phyloP scores from a whole-genome alignment of 164 flowering plant species.

The Cinnamomum micranthum region DNA sequence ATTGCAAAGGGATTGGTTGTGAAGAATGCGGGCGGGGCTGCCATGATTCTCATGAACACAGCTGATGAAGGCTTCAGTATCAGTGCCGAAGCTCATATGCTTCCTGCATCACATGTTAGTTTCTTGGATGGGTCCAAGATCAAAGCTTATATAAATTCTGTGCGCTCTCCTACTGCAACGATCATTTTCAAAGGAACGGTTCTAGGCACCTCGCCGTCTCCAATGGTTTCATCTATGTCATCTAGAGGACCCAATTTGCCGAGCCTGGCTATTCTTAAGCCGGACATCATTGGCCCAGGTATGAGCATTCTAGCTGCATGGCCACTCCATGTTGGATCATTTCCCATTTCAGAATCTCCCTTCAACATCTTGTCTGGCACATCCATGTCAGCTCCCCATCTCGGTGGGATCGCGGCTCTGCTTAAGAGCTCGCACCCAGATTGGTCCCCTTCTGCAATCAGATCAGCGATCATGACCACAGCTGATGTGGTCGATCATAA shows the following conservation, averaged over 20 bases:
- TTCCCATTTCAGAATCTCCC: neutral
- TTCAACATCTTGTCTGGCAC: slow-evolving; percentile 2
- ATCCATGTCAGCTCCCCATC: slow-evolving; percentile 7
- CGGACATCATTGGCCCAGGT: slow-evolving; percentile 52
- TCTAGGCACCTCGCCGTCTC: slow-evolving; percentile 15
- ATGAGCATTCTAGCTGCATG: slow-evolving; percentile 4
- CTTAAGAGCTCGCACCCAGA: slow-evolving; percentile 40
- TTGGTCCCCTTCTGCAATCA: slow-evolving; percentile 10
- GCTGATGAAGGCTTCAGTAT: slow-evolving; percentile 25
- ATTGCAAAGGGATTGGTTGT: slow-evolving; percentile 24
- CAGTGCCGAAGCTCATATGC: slow-evolving; percentile 30
- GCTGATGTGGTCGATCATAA: slow-evolving; percentile 20
- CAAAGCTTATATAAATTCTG: slow-evolving; percentile 39
- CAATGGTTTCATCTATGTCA: neutral
- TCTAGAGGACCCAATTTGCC: slow-evolving; percentile 1
- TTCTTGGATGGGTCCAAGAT: slow-evolving; percentile 28
- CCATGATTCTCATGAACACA: slow-evolving; percentile 7
- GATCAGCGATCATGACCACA: slow-evolving; percentile 12
- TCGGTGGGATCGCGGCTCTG: slow-evolving; percentile 53
- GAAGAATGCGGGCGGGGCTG: slow-evolving; percentile 40
- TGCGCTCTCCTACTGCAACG: slow-evolving; percentile 30
- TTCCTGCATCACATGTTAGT: slow-evolving; percentile 40
- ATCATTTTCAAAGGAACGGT: slow-evolving; percentile 41
- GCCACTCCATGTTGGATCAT: slow-evolving; percentile 3
- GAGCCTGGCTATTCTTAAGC: slow-evolving; percentile 45